Evolutionary conservation across 108 stramenopile species (phyloP).

Genomic region (Cyclotella distinguenda): DNA sequence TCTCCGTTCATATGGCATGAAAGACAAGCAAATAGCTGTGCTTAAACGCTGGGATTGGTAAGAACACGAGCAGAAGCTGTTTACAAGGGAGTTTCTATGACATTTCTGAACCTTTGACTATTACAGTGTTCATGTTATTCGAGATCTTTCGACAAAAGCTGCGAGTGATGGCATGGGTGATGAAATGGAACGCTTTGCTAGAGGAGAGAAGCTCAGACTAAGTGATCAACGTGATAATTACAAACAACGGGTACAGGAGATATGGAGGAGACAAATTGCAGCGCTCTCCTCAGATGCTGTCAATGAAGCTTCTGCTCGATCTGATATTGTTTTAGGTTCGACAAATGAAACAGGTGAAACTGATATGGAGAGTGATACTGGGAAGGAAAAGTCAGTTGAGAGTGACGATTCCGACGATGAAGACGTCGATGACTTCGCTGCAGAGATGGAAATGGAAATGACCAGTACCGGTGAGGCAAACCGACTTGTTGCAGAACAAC

Average conservation of each 20-base stretch:
- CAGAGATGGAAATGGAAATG: slow-evolving; percentile 69
- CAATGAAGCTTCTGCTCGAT: slow-evolving; percentile 19
- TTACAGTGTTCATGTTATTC: slow-evolving; percentile 81
- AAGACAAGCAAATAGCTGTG: slow-evolving; percentile 78
- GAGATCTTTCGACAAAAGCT: slow-evolving; percentile 87
- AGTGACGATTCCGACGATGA: slow-evolving; percentile 23
- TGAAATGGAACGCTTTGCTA: slow-evolving; percentile 83
- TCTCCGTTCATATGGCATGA: slow-evolving; percentile 82
- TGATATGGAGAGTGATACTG: slow-evolving; percentile 47
- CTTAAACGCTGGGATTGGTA: slow-evolving; percentile 88
- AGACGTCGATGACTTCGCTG: slow-evolving; percentile 68
- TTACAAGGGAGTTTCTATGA: not conserved
- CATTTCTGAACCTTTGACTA: not conserved
- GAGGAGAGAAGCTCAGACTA: slow-evolving; percentile 85
- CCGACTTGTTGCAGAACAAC: slow-evolving; percentile 65
- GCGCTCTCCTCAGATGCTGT: slow-evolving; percentile 47
- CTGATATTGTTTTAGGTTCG: slow-evolving; percentile 21
- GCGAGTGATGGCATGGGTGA: slow-evolving; percentile 87
- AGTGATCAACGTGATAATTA: slow-evolving; percentile 88
- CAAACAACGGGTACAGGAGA: slow-evolving; percentile 82
- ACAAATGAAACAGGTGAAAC: slow-evolving; percentile 25
- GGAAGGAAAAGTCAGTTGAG: slow-evolving; percentile 35
- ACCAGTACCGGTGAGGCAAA: slow-evolving; percentile 72
- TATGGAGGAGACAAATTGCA: slow-evolving; percentile 84
- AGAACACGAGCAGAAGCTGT: not conserved